These are phyloP conservation scores for Apiospora rasikravindrae DNA, from an alignment of 2,329 filamentous ascomycete genomes.

Conservation along the genomic window DNA sequence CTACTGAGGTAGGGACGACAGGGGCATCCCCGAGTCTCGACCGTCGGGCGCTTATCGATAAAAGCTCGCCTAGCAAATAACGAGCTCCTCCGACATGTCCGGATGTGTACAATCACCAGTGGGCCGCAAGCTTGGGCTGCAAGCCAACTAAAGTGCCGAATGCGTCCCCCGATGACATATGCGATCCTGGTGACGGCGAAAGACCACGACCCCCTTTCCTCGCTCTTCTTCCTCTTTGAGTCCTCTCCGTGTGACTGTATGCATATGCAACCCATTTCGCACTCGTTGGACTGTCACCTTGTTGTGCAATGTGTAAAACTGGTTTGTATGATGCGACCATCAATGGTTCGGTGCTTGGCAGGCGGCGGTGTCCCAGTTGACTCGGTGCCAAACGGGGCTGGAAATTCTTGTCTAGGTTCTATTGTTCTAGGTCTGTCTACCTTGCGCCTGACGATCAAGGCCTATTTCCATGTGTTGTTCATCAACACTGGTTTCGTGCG, in stretches of 20 bases:
- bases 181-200: neutral
- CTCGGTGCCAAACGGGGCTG: conserved; percentile 5
- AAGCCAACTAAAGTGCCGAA: neutral
- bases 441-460: neutral
- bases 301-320: neutral
- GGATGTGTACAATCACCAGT: neutral
- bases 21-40: neutral
- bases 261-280: neutral
- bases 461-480: conserved; percentile 2
- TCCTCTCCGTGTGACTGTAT: neutral
- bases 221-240: neutral
- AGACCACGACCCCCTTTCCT: neutral
- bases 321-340: neutral
- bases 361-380: neutral
- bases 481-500: neutral
- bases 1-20: neutral
- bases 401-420: conserved; percentile 4
- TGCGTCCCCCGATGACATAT: neutral
- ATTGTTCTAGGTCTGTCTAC: conserved; percentile 3
- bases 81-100: neutral
- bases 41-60: conserved; percentile 11
- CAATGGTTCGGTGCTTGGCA: neutral
- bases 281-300: neutral
- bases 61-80: neutral
- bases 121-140: neutral